phyloP scores from a whole-genome alignment of 306 rosid species.

The Luffa acutangula region DNA sequence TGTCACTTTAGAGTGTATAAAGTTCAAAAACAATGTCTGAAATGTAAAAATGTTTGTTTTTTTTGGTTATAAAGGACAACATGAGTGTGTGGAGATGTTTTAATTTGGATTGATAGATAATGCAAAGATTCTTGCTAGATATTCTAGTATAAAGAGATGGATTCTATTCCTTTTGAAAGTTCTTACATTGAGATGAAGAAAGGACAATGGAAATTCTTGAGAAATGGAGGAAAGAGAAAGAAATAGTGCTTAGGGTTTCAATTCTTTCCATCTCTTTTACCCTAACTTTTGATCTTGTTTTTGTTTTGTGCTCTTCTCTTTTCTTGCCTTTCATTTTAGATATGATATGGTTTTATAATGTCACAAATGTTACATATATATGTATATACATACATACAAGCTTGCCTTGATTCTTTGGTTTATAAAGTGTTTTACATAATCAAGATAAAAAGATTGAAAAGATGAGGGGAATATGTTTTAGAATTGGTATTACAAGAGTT shows the following conservation, averaged over 20 bases:
- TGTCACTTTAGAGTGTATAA: not conserved
- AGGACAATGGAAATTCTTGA: not conserved
- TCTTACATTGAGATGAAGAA: not conserved
- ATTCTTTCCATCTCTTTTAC: not conserved
- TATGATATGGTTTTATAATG: not conserved
- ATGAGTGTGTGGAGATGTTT: not conserved
- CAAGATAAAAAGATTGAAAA: not conserved
- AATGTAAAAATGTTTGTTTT: not conserved
- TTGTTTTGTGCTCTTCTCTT: no score
- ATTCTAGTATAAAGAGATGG: constrained; percentile 1
- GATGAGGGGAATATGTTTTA: not conserved
- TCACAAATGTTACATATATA: not conserved
- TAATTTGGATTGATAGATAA: not conserved
- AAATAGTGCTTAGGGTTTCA: not conserved
- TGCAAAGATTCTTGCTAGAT: not conserved
- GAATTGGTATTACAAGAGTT: not conserved
- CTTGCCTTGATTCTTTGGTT: not conserved
- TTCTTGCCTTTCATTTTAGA: not conserved
- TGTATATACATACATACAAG: not conserved
- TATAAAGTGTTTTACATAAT: not conserved
- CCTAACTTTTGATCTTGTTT: not conserved
- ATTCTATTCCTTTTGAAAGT: not conserved
- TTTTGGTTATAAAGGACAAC: not conserved
- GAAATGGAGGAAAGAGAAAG: no score
- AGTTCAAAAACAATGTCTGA: not conserved